A percentile compares a stretch with the other conserved stretches of the same genome.
Evolutionary conservation across 163 green algal genomes (phyloP).

Genomic region (Chlorella variabilis): DNA sequence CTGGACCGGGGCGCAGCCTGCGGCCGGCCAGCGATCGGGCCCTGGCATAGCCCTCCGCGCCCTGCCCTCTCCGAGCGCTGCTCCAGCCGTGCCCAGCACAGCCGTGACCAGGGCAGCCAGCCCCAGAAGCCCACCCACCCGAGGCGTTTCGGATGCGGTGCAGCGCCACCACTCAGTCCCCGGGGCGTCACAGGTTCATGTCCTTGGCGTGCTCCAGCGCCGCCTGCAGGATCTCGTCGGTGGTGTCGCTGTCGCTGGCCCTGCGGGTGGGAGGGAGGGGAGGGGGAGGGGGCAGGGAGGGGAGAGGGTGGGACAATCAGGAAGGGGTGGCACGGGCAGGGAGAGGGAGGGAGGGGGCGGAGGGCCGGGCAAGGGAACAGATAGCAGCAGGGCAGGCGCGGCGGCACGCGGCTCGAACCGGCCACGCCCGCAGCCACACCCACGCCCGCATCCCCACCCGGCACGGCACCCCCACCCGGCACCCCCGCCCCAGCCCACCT

Average conservation of each 20-base stretch:
- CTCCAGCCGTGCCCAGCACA: too few species aligned
- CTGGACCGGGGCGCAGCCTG: too few species aligned
- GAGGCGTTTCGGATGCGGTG: conserved; percentile 96
- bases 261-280: conserved; percentile 1
- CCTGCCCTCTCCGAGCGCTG: too few species aligned
- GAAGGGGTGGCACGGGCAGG: too few species aligned
- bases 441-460: background rate
- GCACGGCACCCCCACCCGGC: background rate
- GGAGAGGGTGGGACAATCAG: background rate
- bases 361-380: too few species aligned
- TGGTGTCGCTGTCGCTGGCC: conserved; percentile 85
- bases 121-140: background rate
- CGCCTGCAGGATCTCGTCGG: conserved; percentile 92
- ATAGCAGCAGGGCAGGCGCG: too few species aligned
- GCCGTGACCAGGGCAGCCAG: too few species aligned
- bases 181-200: conserved; percentile 75
- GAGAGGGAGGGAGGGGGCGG: too few species aligned
- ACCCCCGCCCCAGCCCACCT: conserved; percentile 44
- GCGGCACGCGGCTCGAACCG: too few species aligned
- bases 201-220: conserved; percentile 86
- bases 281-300: background rate
- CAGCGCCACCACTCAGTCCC: conserved; percentile 94
- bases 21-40: too few species aligned
- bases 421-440: too few species aligned
- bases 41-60: too few species aligned